These are phyloP conservation scores for Arthrobotrys musiformis DNA, from an alignment of 2,329 filamentous ascomycete genomes.

Conservation along the genomic window DNA sequence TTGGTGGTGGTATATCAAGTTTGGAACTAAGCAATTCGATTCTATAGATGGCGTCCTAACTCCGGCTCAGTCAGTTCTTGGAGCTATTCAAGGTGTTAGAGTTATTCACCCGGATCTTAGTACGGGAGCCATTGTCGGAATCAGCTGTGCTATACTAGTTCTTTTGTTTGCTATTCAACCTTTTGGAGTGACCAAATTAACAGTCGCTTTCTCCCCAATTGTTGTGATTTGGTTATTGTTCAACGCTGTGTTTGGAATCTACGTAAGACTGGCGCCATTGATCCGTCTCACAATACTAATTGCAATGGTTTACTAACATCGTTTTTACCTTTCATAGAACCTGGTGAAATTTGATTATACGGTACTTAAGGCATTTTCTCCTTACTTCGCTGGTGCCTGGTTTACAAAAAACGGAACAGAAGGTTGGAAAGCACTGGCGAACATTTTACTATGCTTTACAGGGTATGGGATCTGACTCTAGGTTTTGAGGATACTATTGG, in stretches of 20 bases:
- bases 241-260: conserved; percentile 73
- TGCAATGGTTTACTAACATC: too few species aligned
- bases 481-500: background rate
- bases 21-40: background rate
- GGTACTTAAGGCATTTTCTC: conserved; percentile 70
- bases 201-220: conserved; percentile 72
- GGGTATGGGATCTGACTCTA: too few species aligned
- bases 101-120: conserved; percentile 71
- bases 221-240: conserved; percentile 75
- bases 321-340: conserved; percentile 64
- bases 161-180: conserved; percentile 74
- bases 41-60: conserved; percentile 71
- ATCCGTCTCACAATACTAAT: too few species aligned
- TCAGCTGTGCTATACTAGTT: conserved; percentile 73
- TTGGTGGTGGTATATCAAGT: too few species aligned
- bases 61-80: conserved; percentile 76
- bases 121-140: conserved; percentile 71
- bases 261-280: too few species aligned
- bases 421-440: conserved; percentile 75
- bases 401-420: conserved; percentile 70
- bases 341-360: conserved; percentile 67
- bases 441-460: conserved; percentile 78
- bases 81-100: conserved; percentile 71
- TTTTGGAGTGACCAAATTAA: conserved; percentile 72
- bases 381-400: conserved; percentile 72